Evolutionary conservation across 768 basidiomycete species (phyloP), one percentile per base, ranked within the genome.

Genomic region (Podaxis sp.): DNA sequence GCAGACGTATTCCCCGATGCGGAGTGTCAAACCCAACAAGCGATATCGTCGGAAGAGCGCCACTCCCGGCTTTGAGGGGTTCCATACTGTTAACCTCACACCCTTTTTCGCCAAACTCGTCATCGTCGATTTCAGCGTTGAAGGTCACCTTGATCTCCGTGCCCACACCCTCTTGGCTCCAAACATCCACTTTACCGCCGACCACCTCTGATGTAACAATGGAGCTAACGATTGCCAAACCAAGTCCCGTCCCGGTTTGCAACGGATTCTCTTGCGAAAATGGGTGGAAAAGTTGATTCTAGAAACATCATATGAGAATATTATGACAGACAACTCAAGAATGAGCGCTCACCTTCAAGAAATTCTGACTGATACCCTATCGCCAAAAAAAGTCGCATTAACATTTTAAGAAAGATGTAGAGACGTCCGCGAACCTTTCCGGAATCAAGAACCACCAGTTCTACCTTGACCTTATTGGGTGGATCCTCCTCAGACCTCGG

Each of bases 231-330:
- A 98, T 97, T 36, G 96, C 95, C 24, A 97, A 85, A 9, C 96
- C 96, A 7, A 98, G 83, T 4, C 95, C 96, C 1, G 95, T 97
- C 1, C 95, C 95, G 1, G 93, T 88, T 69, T 96, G 94, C 4
- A 96, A 73, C 0, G 95, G 94, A 67, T 96, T 96, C 74, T 97
- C 96, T 77, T 98, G 96, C 0, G 94, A 94, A 76, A 98, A 98
- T 0, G 96, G 96, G 67, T 96, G 96, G 78, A 97, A 98, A 4
- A 98, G 80, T 76, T 96, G 93, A 68, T 97, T 94, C 90, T 91
- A 46, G 43, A 61, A 55, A 56, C 9, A 46, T 56, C 50, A 43
- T 27, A 55, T 52, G 33, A 62, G 58, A 25, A 46, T 11, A 13
- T 46, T n/a, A 4, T 56, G 59, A 41, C 53, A 65, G 43, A 2